These are phyloP conservation scores for Adansonia digitata DNA, from an alignment of 345 rosid genomes.

Conservation along the genomic window DNA sequence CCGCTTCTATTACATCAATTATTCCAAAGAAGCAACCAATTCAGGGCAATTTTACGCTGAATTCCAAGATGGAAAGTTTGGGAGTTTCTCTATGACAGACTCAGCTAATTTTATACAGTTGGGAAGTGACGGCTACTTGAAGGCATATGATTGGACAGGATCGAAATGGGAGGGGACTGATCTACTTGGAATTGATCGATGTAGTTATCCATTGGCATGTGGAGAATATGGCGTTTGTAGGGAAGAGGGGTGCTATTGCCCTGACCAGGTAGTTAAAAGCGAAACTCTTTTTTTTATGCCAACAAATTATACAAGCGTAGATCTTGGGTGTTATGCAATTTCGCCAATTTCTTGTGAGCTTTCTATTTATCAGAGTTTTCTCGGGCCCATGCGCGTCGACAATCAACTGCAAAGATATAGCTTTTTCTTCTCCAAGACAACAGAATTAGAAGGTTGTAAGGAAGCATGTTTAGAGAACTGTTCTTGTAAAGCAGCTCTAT, in stretches of 20 bases:
- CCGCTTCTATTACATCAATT: no score
- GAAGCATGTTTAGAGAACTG: slow-evolving; percentile 20
- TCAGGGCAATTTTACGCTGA: background rate
- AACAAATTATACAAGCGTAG: background rate
- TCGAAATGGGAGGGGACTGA: slow-evolving; percentile 16
- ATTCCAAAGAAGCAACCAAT: background rate
- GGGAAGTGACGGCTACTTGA: slow-evolving; percentile 27
- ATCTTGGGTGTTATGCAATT: slow-evolving; percentile 4
- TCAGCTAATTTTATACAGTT: slow-evolving; percentile 12
- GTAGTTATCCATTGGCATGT: slow-evolving; percentile 10
- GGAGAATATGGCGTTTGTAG: slow-evolving; percentile 34
- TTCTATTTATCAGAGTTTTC: background rate
- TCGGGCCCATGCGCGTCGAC: background rate
- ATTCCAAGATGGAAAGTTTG: slow-evolving; percentile 10
- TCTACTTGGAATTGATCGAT: slow-evolving; percentile 7
- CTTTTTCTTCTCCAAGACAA: no score
- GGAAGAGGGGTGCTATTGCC: slow-evolving; percentile 21
- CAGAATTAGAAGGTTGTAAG: slow-evolving; percentile 6
- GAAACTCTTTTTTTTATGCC: background rate
- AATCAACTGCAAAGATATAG: background rate
- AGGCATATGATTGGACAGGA: slow-evolving; percentile 13
- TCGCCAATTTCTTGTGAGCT: slow-evolving; percentile 13
- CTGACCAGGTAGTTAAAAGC: slow-evolving; percentile 3
- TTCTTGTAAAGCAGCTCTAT: slow-evolving; percentile 27
- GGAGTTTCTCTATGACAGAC: background rate